These are phyloP conservation scores for Dendrobium nobile DNA, from an alignment of 106 monocot species.

Conservation along the genomic window DNA sequence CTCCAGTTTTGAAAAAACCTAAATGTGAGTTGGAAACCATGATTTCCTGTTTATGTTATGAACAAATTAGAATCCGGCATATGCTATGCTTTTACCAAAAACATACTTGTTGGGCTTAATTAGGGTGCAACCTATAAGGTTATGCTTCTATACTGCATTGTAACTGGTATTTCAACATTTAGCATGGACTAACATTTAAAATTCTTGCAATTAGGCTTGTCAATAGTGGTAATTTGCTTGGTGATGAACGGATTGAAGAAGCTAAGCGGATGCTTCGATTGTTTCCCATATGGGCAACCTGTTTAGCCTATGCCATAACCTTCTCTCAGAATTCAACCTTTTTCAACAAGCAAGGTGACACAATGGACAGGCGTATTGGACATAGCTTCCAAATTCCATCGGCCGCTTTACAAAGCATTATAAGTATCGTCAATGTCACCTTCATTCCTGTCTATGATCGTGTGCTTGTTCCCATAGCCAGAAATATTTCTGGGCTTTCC, in stretches of 20 bases:
- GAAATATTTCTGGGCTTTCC: neutral
- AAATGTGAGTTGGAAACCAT: neutral
- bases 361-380: neutral
- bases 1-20: neutral
- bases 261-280: constrained; percentile 6
- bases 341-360: constrained; percentile 9
- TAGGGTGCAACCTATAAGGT: neutral
- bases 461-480: neutral
- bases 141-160: no score
- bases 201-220: neutral
- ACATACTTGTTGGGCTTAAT: neutral
- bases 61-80: no score
- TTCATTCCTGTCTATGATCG: constrained; percentile 5
- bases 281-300: constrained; percentile 13
- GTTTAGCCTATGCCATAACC: neutral
- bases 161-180: neutral
- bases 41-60: neutral
- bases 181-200: neutral
- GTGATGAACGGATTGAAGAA: neutral
- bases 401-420: constrained; percentile 2
- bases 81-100: neutral
- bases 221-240: neutral
- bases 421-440: no score
- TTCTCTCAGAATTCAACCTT: constrained; percentile 3
- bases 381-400: constrained; percentile 1